Evolutionary conservation across 306 rosid species (phyloP).

Genomic region (Trichosanthes cucumerina): DNA sequence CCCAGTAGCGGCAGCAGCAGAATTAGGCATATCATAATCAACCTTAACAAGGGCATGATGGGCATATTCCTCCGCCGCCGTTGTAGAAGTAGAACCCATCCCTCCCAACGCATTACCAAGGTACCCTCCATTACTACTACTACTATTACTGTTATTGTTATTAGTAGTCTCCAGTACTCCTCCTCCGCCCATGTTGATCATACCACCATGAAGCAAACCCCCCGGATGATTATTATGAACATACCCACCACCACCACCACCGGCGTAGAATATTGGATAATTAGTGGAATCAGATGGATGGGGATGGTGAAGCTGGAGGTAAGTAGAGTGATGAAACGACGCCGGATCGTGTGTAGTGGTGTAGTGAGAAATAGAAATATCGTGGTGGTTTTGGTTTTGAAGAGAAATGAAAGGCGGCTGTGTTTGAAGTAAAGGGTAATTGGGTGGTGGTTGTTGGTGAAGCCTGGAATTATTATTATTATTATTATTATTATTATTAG

Average conservation of each 20-base stretch:
- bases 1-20: too few relatives aligned
- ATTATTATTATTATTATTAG: too few relatives aligned
- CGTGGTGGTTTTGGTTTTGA: slow-evolving; percentile 79
- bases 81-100: slow-evolving; percentile 29
- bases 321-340: slow-evolving; percentile 42
- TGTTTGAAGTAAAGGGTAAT: slow-evolving; percentile 46
- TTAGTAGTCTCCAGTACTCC: neutral
- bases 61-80: slow-evolving; percentile 39
- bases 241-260: neutral
- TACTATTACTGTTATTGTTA: slow-evolving; percentile 18
- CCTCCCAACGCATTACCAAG: slow-evolving; percentile 23
- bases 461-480: slow-evolving; percentile 10
- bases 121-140: slow-evolving; percentile 22
- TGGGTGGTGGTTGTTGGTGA: slow-evolving; percentile 3
- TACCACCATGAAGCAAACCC: slow-evolving; percentile 67
- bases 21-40: slow-evolving; percentile 57
- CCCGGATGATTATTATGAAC: slow-evolving; percentile 64
- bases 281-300: slow-evolving; percentile 22
- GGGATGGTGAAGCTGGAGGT: slow-evolving; percentile 70
- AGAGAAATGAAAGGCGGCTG: slow-evolving; percentile 48
- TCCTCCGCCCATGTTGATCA: slow-evolving; percentile 38
- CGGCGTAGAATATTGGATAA: slow-evolving; percentile 36
- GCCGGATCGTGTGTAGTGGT: slow-evolving; percentile 41
- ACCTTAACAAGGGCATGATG: slow-evolving; percentile 56
- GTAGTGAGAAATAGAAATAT: slow-evolving; percentile 37